A percentile compares a stretch with the other conserved stretches of the same genome.
phyloP scores from a whole-genome alignment of 2,329 filamentous ascomycete genomes.

The Ophiocordyceps robertsii region DNA sequence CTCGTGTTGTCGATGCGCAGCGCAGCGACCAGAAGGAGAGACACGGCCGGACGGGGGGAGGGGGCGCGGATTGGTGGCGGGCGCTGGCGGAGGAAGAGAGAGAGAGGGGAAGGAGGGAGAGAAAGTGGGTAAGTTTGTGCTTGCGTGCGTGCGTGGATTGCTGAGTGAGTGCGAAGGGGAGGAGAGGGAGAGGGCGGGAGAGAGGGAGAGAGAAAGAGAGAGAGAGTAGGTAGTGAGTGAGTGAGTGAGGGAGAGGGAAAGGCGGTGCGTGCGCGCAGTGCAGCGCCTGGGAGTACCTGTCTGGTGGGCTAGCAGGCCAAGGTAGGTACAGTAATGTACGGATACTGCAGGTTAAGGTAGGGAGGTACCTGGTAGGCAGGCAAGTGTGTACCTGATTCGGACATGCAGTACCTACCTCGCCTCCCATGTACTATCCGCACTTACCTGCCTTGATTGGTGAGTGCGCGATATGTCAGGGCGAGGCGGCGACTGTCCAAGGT shows the following conservation, averaged over 20 bases:
- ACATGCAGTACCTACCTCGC: too few species aligned
- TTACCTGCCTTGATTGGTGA: background rate
- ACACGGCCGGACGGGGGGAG: background rate
- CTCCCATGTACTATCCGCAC: too few species aligned
- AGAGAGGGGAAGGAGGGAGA: background rate
- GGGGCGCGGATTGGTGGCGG: background rate
- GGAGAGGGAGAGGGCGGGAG: background rate
- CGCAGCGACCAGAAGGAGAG: background rate
- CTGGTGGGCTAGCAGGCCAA: too few species aligned
- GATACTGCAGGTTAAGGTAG: too few species aligned
- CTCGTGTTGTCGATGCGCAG: background rate
- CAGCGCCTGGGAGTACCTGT: too few species aligned
- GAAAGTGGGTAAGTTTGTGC: background rate
- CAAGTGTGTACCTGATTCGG: too few species aligned
- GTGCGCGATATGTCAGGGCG: constrained; percentile 3
- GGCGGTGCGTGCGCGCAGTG: background rate
- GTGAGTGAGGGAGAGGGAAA: background rate
- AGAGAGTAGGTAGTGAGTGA: too few species aligned
- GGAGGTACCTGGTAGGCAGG: background rate
- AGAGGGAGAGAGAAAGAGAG: background rate
- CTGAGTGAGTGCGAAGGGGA: background rate
- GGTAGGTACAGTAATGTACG: too few species aligned
- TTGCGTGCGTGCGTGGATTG: background rate
- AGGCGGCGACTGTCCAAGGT: background rate
- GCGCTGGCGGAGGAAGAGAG: too few species aligned